A percentile compares a stretch with the other conserved stretches of the same genome.
phyloP scores from a whole-genome alignment of 352 stramenopile species.

The Phytopythium oedochilum region DNA sequence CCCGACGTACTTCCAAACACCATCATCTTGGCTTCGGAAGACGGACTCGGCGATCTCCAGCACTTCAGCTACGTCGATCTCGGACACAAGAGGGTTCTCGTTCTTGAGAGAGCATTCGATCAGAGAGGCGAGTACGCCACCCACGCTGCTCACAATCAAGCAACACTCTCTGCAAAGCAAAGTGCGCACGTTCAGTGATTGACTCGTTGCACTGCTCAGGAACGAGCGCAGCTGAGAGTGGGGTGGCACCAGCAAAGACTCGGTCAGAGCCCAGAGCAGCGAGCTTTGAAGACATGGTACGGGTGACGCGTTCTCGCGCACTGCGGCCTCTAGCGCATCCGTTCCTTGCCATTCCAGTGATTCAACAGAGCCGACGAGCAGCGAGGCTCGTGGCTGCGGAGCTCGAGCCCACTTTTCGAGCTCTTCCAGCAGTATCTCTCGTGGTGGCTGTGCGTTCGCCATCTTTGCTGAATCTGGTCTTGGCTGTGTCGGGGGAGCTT shows the following conservation, averaged over 20 bases:
- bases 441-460: not conserved
- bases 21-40: conserved; percentile 18
- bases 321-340: not conserved
- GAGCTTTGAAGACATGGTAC: not conserved
- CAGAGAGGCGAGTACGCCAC: not conserved
- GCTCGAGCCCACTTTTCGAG: conserved; percentile 1
- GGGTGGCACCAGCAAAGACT: not conserved
- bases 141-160: not conserved
- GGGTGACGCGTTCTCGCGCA: not conserved
- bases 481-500: not conserved
- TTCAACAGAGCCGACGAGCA: not conserved
- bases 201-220: not conserved
- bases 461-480: no score
- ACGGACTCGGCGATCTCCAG: conserved; percentile 23
- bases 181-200: not conserved
- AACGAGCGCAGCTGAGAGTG: not conserved
- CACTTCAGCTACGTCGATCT: conserved; percentile 33
- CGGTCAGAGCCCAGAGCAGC: not conserved
- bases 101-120: conserved; percentile 10
- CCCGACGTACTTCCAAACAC: conserved; percentile 27
- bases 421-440: conserved; percentile 1
- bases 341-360: conserved; percentile 2
- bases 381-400: not conserved
- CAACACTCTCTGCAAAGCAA: conserved; percentile 1
- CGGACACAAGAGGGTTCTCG: conserved; percentile 33